Conservation (phyloP, 805 yeast genomes). For the Candida jianshihensis region DNA sequence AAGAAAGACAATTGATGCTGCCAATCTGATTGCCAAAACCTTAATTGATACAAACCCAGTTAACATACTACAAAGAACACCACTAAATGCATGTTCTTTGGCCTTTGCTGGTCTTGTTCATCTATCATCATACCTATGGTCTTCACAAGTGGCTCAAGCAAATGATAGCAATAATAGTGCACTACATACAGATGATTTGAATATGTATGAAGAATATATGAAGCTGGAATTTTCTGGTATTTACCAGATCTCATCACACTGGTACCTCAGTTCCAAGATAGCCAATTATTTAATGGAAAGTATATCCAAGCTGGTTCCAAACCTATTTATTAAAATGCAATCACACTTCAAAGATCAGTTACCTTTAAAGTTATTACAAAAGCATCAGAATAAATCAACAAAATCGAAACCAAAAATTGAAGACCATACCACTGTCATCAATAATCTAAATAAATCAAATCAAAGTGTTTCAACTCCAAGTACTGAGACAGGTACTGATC, state of each 20-base stretch:
- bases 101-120: constrained; percentile 48
- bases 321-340: constrained; percentile 31
- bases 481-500: too few species aligned
- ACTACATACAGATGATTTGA: constrained; percentile 29
- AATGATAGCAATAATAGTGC: constrained; percentile 13
- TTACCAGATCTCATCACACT: constrained; percentile 42
- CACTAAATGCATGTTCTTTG: constrained; percentile 44
- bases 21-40: constrained; percentile 39
- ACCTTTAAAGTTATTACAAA: too few species aligned
- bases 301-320: constrained; percentile 34
- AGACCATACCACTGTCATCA: too few species aligned
- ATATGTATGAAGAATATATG: constrained; percentile 40
- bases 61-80: constrained; percentile 37
- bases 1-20: constrained; percentile 47
- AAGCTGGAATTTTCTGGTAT: constrained; percentile 43
- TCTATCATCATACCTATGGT: constrained; percentile 47
- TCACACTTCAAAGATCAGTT: constrained; percentile 22
- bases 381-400: too few species aligned
- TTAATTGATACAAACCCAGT: constrained; percentile 42
- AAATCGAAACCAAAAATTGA: too few species aligned
- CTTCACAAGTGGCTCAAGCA: constrained; percentile 30
- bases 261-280: constrained; percentile 42
- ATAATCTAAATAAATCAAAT: too few species aligned
- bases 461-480: too few species aligned
- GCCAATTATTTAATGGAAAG: constrained; percentile 42